Evolutionary conservation across 768 basidiomycete genomes (phyloP), one percentile per base, ranked within the genome.

Genomic region (Tricholoma flavovirens): DNA sequence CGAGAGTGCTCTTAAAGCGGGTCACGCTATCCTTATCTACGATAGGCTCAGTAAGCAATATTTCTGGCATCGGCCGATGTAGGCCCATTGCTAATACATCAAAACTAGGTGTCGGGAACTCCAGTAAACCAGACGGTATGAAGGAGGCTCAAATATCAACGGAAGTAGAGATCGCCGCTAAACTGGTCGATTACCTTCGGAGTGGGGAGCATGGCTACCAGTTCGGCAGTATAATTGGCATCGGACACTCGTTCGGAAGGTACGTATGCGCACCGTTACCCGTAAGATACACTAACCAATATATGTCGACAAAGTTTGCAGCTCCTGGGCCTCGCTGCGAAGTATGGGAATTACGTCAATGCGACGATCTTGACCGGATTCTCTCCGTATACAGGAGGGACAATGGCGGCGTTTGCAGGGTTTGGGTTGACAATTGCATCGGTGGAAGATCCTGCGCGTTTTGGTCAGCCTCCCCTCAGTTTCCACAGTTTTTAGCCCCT

Each of bases 211-310:
- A 51, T n/a, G 61, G 60, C 3, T 22, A 42, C 15, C 10, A 19
- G 4, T 61, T 61, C 49, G 53, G 33, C 24, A 55, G 55, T 24
- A 48, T 66, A 24, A 51, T 67, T n/a, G 65, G 58, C 22, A 46
- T 67, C 15, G 66, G 66, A 12, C 66, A 67, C 48, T 66, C 65
- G 11, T 65, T 59, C 49, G 65, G 66, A 48, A 64, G 65, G 66
- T 64, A 11, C 5, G 63, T 40, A 14, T 29, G 22, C 21, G 33
- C 15, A 15, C 35, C 36, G n/a, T 24, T 11, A 7, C 5, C 26
- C 17, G 51, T 14, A 8, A 14, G 32, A 33, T 32, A 24, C 10
- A 19, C 33, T n/a, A n/a, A 21, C 22, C 6, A 33, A 53, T 29
- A 32, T 21, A 26, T 10, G 1, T 36, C 53, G 17, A 35, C 19